phyloP scores from a whole-genome alignment of 2,329 filamentous ascomycete species.

The Dothideomycetes sp. region DNA sequence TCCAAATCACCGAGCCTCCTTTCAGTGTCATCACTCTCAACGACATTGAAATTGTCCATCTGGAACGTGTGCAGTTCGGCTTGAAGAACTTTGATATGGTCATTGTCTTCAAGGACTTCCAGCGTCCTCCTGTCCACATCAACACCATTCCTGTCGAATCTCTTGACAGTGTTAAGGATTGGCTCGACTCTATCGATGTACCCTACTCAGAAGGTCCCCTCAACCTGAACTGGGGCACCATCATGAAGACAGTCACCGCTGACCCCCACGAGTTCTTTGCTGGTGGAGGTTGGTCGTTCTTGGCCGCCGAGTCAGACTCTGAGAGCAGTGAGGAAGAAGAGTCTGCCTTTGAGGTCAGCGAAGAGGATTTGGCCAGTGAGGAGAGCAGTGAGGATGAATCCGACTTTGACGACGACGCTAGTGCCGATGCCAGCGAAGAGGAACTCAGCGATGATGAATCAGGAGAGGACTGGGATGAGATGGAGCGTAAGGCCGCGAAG shows the following conservation, averaged over 20 bases:
- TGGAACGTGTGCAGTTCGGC: slow-evolving; percentile 91
- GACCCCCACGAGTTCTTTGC: slow-evolving; percentile 93
- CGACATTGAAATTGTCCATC: slow-evolving; percentile 90
- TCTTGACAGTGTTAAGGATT: slow-evolving; percentile 92
- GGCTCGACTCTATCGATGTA: slow-evolving; percentile 92
- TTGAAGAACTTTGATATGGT: slow-evolving; percentile 99
- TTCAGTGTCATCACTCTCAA: slow-evolving; percentile 94
- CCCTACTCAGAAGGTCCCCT: slow-evolving; percentile 88
- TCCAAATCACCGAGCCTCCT: slow-evolving; percentile 92
- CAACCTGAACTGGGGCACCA: slow-evolving; percentile 97
- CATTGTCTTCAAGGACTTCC: slow-evolving; percentile 96
- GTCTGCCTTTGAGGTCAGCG: slow-evolving; percentile 82
- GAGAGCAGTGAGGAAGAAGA: slow-evolving; percentile 77
- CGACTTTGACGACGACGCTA: slow-evolving; percentile 86
- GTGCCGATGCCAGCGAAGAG: slow-evolving; percentile 71
- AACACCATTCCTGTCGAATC: slow-evolving; percentile 97
- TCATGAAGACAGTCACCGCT: slow-evolving; percentile 96
- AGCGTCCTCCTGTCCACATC: slow-evolving; percentile 80
- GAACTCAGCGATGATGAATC: slow-evolving; percentile 47
- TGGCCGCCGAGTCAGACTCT: slow-evolving; percentile 78
- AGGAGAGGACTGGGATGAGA: slow-evolving; percentile 87
- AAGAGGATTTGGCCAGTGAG: slow-evolving; percentile 68
- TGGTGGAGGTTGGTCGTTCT: slow-evolving; percentile 91
- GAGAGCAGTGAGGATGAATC: slow-evolving; percentile 81
- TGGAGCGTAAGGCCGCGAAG: slow-evolving; percentile 73